Evolutionary conservation across 169 alveolate genomes (phyloP), one percentile per base, ranked within the genome.

Genomic region (Fabrea salina): DNA sequence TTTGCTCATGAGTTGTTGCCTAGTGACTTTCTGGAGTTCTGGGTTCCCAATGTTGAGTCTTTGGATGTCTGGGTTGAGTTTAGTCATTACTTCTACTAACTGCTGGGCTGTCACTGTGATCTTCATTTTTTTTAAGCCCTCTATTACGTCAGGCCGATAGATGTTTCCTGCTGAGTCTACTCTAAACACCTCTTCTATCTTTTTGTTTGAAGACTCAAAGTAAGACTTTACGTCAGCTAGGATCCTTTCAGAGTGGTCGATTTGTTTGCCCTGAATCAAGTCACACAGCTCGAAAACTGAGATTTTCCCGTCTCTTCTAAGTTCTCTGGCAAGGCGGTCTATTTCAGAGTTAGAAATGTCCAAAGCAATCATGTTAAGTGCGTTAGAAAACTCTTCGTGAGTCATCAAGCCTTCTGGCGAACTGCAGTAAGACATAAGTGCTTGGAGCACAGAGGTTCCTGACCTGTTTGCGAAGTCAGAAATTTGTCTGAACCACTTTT

Each of bases 121-220:
- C 32, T 33, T 61, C n/a, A 61, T 37, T 7, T 1, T 61, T 27
- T 13, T 35, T 5, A 61, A 27, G 11, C 74, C 74, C 39, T 61
- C 74, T n/a, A 13, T n/a, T 16, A 61, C n/a, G 22, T 61, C 74
- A 61, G 74, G 41, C 39, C 50, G 11, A 4, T 61, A 61, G 11
- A 61, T 61, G 39, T 61, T 30, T 56, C 27, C 67, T 16, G 32
- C 39, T 32, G 22, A 8, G 11, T 61, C 50, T 37, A 61, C 50
- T 13, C 51, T 30, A 4, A 61, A 61, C 1, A 61, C 32, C 3
- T 61, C 74, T 37, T 61, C 53, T 8, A 37, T 27, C 25, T 35
- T 61, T 61, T 61, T 61, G 25, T 51, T 30, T 27, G 74, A 33
- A 22, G n/a, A 16, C 13, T 30, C 32, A 37, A 61, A 61, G 25